Conservation (phyloP, 2,329 filamentous ascomycete species). For the Atkinsonella texensis region DNA sequence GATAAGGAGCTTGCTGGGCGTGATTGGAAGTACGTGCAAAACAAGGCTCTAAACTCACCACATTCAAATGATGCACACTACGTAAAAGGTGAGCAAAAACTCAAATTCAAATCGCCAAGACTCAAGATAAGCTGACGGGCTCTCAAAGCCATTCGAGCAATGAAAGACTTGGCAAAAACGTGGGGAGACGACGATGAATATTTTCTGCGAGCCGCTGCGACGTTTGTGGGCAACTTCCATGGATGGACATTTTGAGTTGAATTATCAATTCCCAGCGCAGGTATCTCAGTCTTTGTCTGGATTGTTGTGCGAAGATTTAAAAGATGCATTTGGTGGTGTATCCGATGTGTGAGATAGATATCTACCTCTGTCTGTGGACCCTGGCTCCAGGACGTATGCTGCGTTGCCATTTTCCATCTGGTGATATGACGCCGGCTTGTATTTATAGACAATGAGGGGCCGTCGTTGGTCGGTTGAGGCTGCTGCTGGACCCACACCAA, state of each 20-base stretch:
- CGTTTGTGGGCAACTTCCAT: constrained; percentile 61
- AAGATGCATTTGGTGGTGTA: too few relatives aligned
- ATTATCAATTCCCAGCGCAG: too few relatives aligned
- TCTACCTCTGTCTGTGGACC: too few relatives aligned
- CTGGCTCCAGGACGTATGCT: too few relatives aligned
- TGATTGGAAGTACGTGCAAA: constrained; percentile 65
- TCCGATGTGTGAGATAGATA: too few relatives aligned
- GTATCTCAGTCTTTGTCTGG: too few relatives aligned
- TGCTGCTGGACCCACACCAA: not conserved
- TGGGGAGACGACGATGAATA: constrained; percentile 59
- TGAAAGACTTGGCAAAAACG: constrained; percentile 60
- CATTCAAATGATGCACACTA: constrained; percentile 68
- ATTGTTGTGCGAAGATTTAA: too few relatives aligned
- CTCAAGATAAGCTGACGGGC: not conserved
- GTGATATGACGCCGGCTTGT: too few relatives aligned
- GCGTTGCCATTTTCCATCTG: too few relatives aligned
- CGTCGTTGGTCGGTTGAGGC: not conserved
- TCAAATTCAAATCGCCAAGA: not conserved
- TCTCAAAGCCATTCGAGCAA: constrained; percentile 50
- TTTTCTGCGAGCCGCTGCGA: constrained; percentile 57
- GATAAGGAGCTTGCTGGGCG: constrained; percentile 46
- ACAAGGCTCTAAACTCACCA: constrained; percentile 56
- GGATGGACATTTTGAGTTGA: constrained; percentile 43
- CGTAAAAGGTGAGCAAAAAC: constrained; percentile 53
- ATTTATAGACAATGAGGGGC: too few relatives aligned